phyloP scores from a whole-genome alignment of 2,329 filamentous ascomycete genomes.

The Chrysosphaeria jannelii region DNA sequence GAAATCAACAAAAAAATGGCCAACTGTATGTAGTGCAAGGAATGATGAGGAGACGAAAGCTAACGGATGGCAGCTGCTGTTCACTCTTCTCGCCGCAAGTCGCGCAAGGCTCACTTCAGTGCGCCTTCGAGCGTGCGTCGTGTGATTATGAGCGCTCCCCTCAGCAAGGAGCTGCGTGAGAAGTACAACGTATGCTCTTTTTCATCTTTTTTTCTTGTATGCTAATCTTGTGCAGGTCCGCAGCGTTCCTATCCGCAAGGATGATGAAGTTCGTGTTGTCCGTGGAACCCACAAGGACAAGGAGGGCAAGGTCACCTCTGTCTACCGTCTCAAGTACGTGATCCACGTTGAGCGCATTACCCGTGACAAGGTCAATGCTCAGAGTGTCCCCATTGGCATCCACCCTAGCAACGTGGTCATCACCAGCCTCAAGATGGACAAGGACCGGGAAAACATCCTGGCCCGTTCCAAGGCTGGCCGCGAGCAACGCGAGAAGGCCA shows the following conservation, averaged over 20 bases:
- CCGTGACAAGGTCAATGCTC: constrained; percentile 92
- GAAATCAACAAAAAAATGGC: not conserved
- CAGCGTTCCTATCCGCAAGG: constrained; percentile 90
- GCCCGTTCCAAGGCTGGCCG: constrained; percentile 59
- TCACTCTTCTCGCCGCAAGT: constrained; percentile 83
- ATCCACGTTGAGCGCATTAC: constrained; percentile 91
- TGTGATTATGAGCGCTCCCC: constrained; percentile 85
- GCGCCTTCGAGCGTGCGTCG: constrained; percentile 85
- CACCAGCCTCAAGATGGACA: constrained; percentile 96
- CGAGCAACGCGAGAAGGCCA: constrained; percentile 44
- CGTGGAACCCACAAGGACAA: constrained; percentile 90
- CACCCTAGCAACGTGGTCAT: constrained; percentile 93
- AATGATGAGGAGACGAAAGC: no score
- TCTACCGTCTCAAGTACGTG: constrained; percentile 95
- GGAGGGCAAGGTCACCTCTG: constrained; percentile 91
- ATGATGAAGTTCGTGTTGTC: constrained; percentile 79
- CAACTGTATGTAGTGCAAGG: no score
- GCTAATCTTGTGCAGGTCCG: constrained; percentile 20
- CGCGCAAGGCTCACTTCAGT: constrained; percentile 92
- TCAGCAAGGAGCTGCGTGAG: constrained; percentile 91
- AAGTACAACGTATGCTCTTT: constrained; percentile 72
- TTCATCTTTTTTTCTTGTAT: constrained; percentile 15
- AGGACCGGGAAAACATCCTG: constrained; percentile 72
- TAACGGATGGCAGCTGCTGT: constrained; percentile 20
- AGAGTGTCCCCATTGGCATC: constrained; percentile 81